phyloP scores from a whole-genome alignment of 176 grass and related monocot species.

The Zizania latifolia region DNA sequence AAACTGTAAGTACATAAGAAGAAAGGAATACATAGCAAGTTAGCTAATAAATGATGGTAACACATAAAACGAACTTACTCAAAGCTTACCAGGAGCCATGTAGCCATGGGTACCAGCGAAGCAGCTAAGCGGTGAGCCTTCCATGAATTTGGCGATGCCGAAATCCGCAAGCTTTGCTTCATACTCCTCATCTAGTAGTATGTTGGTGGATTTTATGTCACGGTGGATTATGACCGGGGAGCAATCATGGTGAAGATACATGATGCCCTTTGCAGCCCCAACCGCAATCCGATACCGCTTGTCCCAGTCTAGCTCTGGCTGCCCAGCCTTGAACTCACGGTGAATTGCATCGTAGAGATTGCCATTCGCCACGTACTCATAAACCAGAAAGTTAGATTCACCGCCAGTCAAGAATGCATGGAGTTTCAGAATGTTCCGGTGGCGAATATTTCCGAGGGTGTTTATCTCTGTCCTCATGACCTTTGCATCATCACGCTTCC shows the following conservation, averaged over 20 bases:
- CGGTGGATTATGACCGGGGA: conserved; percentile 65
- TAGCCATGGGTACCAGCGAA: conserved; percentile 80
- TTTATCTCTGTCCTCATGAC: conserved; percentile 43
- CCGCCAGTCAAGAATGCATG: conserved; percentile 51
- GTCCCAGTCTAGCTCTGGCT: conserved; percentile 51
- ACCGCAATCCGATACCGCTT: conserved; percentile 60
- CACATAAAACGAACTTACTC: not conserved
- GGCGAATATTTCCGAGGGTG: conserved; percentile 55
- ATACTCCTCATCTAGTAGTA: conserved; percentile 62
- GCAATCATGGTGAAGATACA: conserved; percentile 87
- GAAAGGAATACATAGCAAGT: too few relatives aligned
- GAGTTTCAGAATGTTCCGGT: conserved; percentile 76
- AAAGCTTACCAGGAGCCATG: conserved; percentile 63
- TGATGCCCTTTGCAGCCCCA: conserved; percentile 64
- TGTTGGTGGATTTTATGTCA: conserved; percentile 77
- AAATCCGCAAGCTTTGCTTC: conserved; percentile 70
- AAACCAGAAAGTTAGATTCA: conserved; percentile 49
- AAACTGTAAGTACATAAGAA: too few relatives aligned
- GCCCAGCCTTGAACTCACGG: conserved; percentile 44
- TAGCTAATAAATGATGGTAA: not conserved
- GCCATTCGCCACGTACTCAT: conserved; percentile 68
- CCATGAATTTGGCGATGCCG: conserved; percentile 60
- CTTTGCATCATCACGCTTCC: conserved; percentile 49
- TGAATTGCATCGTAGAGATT: conserved; percentile 69
- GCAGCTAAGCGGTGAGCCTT: conserved; percentile 48